Percentiles rank a stretch among this genome's conserved stretches.
Conservation (phyloP, 768 basidiomycete species). For the Pluteus cervinus region DNA sequence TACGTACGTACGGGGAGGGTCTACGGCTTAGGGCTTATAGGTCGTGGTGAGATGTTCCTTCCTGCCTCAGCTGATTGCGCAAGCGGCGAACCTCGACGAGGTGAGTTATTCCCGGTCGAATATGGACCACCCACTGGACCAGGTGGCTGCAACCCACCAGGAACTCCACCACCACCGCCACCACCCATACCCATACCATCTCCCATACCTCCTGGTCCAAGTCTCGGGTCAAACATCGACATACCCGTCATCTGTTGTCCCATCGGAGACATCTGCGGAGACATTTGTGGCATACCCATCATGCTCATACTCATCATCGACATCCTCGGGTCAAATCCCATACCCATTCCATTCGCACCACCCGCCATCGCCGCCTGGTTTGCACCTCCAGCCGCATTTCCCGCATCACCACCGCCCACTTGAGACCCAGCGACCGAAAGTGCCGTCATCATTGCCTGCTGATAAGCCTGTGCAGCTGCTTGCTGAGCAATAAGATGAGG, state of each 20-base stretch:
- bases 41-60: conserved; percentile 22
- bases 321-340: conserved; percentile 69
- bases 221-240: conserved; percentile 53
- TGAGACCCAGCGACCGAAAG: conserved; percentile 74
- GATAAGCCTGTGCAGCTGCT: conserved; percentile 80
- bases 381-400: conserved; percentile 37
- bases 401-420: conserved; percentile 52
- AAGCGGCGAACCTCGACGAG: conserved; percentile 49
- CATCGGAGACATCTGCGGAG: conserved; percentile 33
- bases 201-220: conserved; percentile 18
- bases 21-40: conserved; percentile 22
- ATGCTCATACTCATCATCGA: conserved; percentile 77
- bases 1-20: conserved; percentile 1
- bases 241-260: conserved; percentile 60
- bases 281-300: conserved; percentile 49
- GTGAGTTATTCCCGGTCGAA: conserved; percentile 43
- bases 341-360: conserved; percentile 22
- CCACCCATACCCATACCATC: conserved; percentile 29
- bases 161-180: too few relatives aligned
- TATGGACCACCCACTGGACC: conserved; percentile 20
- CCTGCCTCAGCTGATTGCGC: conserved; percentile 23
- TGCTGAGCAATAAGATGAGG: conserved; percentile 85
- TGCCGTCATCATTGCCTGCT: conserved; percentile 84
- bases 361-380: conserved; percentile 38
- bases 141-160: conserved; percentile 34